Evolutionary conservation across 441 rosid species (phyloP), one percentile per base, ranked within the genome.

Genomic region (Populus hybrid): DNA sequence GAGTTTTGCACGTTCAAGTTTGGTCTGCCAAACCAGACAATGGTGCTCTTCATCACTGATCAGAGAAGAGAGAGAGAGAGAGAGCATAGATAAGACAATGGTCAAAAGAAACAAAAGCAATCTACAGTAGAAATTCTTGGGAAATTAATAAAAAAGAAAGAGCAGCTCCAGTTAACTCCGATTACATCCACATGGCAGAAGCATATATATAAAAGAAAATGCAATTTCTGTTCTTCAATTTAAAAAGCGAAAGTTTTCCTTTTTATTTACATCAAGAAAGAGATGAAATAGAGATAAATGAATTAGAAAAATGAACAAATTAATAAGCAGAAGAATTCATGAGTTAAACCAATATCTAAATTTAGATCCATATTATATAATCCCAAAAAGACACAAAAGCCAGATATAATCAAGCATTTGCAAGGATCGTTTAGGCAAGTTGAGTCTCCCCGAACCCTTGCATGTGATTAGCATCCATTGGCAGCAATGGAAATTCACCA

Each of bases 401-500:
- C 6, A 3, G 28, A 21, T 21, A 23, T 21, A 23, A 61, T 53
- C 35, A 68, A 69, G 23, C 26, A 20, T 53, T 57, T 67, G n/a
- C 38, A 16, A 57, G 38, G 14, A 65, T 50, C 53, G 12, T 57
- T 59, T 82, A 76, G 67, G 83, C 87, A 76, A 85, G 80, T 46
- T 83, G 85, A 74, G 78, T 70, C 71, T 83, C 89, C 75, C 80
- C 88, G 38, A 82, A 86, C 40, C 82, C 85, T 74, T 85, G 86
- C 82, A 85, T 38, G 61, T 75, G 84, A 70, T 84, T 69, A 77
- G 79, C 35, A 69, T 89, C 97, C 79, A 86, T 68, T 50, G 92
- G 89, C 77, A 89, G 67, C 80, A 87, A 79, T 3, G 98, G 86
- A 35, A 89, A 90, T 76, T 90, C 94, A 79, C 82, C 89, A 72